Conservation (phyloP, 352 stramenopile genomes). For the Globisporangium uncinulatum region DNA sequence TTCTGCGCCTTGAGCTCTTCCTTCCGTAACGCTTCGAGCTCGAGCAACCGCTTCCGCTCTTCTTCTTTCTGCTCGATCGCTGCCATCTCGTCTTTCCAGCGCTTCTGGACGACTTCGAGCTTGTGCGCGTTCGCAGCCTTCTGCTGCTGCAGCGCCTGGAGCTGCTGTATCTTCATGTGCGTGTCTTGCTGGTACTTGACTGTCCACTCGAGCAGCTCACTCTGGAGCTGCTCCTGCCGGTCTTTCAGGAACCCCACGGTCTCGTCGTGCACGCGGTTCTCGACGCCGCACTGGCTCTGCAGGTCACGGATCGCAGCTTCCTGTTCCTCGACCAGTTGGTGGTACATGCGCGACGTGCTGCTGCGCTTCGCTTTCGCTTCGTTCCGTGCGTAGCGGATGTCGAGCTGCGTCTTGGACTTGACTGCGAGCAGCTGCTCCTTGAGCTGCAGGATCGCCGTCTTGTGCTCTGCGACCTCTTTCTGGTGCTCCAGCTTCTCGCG, state of each 20-base stretch:
- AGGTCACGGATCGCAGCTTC: conserved; percentile 63
- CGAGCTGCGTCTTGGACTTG: conserved; percentile 82
- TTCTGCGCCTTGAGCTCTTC: conserved; percentile 69
- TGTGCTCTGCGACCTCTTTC: conserved; percentile 68
- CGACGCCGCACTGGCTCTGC: conserved; percentile 49
- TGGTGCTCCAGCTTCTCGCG: conserved; percentile 76
- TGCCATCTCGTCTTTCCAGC: conserved; percentile 69
- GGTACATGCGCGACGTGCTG: conserved; percentile 71
- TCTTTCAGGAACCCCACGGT: conserved; percentile 74
- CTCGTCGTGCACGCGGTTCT: conserved; percentile 72
- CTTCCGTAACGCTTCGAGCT: conserved; percentile 57
- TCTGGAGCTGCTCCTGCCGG: conserved; percentile 65
- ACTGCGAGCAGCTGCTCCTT: conserved; percentile 83
- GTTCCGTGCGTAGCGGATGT: conserved; percentile 73
- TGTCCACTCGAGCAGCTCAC: conserved; percentile 66
- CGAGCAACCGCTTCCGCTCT: conserved; percentile 56
- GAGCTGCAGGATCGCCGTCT: conserved; percentile 58
- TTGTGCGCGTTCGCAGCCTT: conserved; percentile 49
- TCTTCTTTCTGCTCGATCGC: conserved; percentile 68
- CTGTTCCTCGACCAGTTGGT: conserved; percentile 76
- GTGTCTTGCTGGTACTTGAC: conserved; percentile 78
- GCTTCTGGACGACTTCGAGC: conserved; percentile 60
- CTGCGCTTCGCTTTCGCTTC: conserved; percentile 84
- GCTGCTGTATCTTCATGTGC: conserved; percentile 60
- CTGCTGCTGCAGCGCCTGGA: conserved; percentile 51